Evolutionary conservation across 1,139 yeast genomes (phyloP).

Genomic region (Blastobotrys buckinghamii): DNA sequence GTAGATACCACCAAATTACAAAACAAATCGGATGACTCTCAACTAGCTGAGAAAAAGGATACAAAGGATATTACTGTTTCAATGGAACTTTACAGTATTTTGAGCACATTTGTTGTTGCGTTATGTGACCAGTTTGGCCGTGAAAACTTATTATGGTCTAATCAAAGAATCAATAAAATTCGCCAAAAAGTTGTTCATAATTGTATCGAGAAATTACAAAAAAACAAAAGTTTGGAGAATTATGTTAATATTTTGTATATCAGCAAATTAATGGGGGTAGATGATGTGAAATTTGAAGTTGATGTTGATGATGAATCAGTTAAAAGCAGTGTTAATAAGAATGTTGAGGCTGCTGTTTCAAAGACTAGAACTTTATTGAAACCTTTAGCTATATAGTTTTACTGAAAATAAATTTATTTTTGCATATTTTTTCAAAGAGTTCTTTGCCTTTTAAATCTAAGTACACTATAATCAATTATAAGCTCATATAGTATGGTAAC

Average conservation of each 20-base stretch:
- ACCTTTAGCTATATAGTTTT: slow-evolving; percentile 3
- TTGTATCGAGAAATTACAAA: slow-evolving; percentile 4
- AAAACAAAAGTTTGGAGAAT: neutral
- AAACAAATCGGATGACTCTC: neutral
- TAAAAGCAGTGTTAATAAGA: neutral
- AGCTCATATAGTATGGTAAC: no score
- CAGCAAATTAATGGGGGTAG: neutral
- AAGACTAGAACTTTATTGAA: slow-evolving; percentile 5
- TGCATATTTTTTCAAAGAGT: neutral
- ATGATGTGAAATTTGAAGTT: neutral
- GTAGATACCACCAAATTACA: no score
- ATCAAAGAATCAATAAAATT: slow-evolving; percentile 9
- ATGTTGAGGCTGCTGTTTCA: neutral
- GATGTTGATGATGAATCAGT: neutral
- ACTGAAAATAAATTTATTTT: neutral
- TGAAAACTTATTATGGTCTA: slow-evolving; percentile 19
- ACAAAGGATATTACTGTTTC: neutral
- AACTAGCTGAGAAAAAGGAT: neutral
- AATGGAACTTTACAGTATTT: slow-evolving; percentile 9
- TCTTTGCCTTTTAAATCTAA: no score
- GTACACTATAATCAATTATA: no score
- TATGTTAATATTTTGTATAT: slow-evolving; percentile 3
- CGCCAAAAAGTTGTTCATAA: slow-evolving; percentile 9
- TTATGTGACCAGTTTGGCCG: slow-evolving; percentile 16
- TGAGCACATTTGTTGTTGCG: slow-evolving; percentile 2